Evolutionary conservation across 352 stramenopile species (phyloP).

Genomic region (Phytophthora europaea): DNA sequence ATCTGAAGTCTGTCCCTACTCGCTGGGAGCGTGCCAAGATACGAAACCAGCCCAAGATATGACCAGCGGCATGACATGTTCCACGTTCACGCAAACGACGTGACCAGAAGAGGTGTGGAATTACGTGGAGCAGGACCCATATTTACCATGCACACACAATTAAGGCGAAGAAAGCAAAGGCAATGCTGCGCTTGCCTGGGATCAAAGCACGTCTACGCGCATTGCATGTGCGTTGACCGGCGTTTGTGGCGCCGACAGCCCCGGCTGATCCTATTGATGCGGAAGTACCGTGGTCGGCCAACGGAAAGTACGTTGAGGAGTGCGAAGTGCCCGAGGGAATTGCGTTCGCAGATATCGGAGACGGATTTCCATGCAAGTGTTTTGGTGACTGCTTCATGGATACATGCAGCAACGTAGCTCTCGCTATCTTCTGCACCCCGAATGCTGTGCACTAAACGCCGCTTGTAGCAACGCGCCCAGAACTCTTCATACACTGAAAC

Average conservation of each 20-base stretch:
- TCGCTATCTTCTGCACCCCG: background rate
- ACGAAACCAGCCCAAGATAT: background rate
- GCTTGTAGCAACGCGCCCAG: slow-evolving; percentile 1
- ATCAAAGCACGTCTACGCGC: background rate
- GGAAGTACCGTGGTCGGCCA: background rate
- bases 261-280: background rate
- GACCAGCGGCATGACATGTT: background rate
- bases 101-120: background rate
- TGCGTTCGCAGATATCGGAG: background rate
- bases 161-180: background rate
- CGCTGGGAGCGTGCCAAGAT: background rate
- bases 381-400: slow-evolving; percentile 5
- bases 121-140: background rate
- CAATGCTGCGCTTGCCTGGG: background rate
- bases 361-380: background rate
- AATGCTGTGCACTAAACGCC: background rate
- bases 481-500: background rate
- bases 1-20: background rate
- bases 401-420: background rate
- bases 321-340: background rate
- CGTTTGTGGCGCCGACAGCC: background rate
- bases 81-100: background rate
- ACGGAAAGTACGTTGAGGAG: background rate
- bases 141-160: background rate
- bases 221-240: background rate